Evolutionary conservation across 1,284 basidiomycete species (phyloP).

Genomic region (Volvariella surrecta): DNA sequence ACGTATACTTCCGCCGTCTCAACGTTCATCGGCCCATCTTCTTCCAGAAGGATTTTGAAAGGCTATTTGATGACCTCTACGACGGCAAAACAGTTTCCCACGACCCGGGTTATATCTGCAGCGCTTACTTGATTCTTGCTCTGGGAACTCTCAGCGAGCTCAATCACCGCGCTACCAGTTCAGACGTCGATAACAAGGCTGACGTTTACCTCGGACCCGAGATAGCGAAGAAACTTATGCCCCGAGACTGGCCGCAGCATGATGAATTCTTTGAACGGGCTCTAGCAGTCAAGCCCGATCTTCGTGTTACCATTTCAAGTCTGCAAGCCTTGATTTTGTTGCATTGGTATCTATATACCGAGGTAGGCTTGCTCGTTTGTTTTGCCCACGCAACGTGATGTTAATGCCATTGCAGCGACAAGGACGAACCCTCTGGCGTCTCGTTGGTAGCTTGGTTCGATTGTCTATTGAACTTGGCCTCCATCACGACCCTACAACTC

Average conservation of each 20-base stretch:
- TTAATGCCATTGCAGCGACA: constrained; percentile 44
- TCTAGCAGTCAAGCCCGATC: constrained; percentile 65
- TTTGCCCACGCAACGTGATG: background rate
- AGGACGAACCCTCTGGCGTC: constrained; percentile 75
- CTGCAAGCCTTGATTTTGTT: constrained; percentile 72
- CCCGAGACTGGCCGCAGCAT: constrained; percentile 67
- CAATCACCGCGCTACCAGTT: constrained; percentile 51
- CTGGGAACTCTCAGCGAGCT: constrained; percentile 75
- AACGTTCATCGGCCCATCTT: constrained; percentile 74
- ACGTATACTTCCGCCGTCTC: constrained; percentile 66
- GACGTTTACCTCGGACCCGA: constrained; percentile 22
- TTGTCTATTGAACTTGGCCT: constrained; percentile 73
- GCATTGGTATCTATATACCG: constrained; percentile 82
- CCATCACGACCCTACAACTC: constrained; percentile 71
- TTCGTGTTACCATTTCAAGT: constrained; percentile 71
- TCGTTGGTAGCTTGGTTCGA: constrained; percentile 73
- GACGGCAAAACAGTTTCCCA: constrained; percentile 36
- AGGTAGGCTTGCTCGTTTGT: constrained; percentile 36
- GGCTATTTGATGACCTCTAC: constrained; percentile 56
- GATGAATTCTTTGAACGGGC: constrained; percentile 77
- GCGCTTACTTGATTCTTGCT: constrained; percentile 66
- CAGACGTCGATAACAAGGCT: constrained; percentile 30
- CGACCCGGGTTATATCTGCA: constrained; percentile 71
- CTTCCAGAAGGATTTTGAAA: constrained; percentile 53
- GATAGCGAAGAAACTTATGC: constrained; percentile 51